Base-by-base conservation (phyloP, 2,329 filamentous ascomycete species). In the Leptosphaerulina australis region DNA sequence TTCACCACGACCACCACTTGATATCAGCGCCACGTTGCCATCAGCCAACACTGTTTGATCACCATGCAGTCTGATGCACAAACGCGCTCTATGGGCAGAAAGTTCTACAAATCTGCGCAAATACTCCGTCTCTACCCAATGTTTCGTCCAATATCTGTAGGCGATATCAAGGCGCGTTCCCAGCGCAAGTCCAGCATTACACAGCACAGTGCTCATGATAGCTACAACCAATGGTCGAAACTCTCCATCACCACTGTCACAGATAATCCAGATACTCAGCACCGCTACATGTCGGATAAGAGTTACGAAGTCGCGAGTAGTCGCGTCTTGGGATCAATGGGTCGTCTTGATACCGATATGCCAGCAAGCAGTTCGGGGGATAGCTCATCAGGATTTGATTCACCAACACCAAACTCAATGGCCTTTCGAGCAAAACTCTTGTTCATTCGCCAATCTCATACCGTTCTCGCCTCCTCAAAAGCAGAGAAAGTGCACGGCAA, bases 291-390 rank as follows among this genome's bases (percentile, higher is more conserved):
- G 1, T 45, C 40, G 1, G 12, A 21, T 1, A n/a, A 5, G 4
- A 29, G 41, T 40, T 26, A 40, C 4, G 29, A 45, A 29, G 41
- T 45, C n/a, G 48, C 41, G 11, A 31, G 26, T 17, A 24, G 35
- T 10, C 35, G n/a, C 2, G 26, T 20, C 3, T 7, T 50, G 41
- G 48, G 40, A 5, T 38, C 29, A 3, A 7, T 35, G 12, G 29
- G 40, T 7, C 41, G 24, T 20, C 24, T 36, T 3, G 25, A 40
- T 7, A 40, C 14, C 2, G 11, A 26, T 24, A 4, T 36, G 4
- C n/a, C 15, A 5, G 9, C 7, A 22, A 8, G 0, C 7, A 25
- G 10, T 2, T 7, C 12, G 25, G 29, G 21, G 3, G 28, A 11
- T 5, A 25, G 3, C 5, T 25, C 31, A 12, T 17, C 25, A 11